phyloP scores from a whole-genome alignment of 345 rosid genomes.

The Aegle marmelos region DNA sequence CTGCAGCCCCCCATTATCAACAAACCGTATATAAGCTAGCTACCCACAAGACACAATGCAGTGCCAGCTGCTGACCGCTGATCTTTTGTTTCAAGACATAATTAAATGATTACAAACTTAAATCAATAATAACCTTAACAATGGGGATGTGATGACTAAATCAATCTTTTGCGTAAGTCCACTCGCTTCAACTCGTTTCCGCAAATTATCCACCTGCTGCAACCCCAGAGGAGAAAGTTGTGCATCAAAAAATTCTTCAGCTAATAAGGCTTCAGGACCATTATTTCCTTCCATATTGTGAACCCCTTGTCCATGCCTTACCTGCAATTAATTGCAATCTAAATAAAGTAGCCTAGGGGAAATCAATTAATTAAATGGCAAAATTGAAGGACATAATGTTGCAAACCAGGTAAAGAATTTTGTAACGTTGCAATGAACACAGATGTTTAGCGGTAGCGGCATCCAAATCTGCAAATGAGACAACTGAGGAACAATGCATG shows the following conservation, averaged over 20 bases:
- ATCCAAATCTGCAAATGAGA: constrained; percentile 27
- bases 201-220: constrained; percentile 49
- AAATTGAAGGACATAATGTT: too few relatives aligned
- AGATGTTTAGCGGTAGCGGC: constrained; percentile 23
- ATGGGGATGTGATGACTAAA: constrained; percentile 57
- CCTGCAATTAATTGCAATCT: constrained; percentile 22
- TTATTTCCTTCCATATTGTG: constrained; percentile 59
- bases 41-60: too few relatives aligned
- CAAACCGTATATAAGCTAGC: too few relatives aligned
- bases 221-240: constrained; percentile 52
- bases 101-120: background rate
- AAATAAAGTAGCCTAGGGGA: background rate
- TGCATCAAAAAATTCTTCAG: constrained; percentile 60
- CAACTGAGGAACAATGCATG: constrained; percentile 8
- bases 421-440: constrained; percentile 46
- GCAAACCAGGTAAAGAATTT: constrained; percentile 54
- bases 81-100: background rate
- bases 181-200: constrained; percentile 31
- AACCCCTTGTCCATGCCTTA: constrained; percentile 71
- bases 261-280: constrained; percentile 36
- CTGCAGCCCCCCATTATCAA: constrained; percentile 22
- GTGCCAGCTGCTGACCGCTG: too few relatives aligned
- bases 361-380: background rate
- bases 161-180: constrained; percentile 39
- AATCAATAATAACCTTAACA: constrained; percentile 38